Conservation (phyloP, 2,329 filamentous ascomycete species). For the Hymenoscyphus fructigenus region DNA sequence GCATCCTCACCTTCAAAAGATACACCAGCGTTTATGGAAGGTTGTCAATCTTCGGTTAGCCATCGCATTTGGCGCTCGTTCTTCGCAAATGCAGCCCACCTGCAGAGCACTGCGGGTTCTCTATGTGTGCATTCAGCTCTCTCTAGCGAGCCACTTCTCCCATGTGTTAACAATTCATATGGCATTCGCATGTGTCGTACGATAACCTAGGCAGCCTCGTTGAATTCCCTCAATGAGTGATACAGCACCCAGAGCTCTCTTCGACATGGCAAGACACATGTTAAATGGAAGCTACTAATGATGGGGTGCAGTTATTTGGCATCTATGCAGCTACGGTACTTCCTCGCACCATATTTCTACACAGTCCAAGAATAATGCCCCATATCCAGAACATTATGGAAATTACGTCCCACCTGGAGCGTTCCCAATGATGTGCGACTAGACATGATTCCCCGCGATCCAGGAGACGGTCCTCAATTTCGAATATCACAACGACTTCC, state of each 20-base stretch:
- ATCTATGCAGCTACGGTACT: background rate
- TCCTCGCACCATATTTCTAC: background rate
- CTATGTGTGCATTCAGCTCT: background rate
- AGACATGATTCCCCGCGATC: background rate
- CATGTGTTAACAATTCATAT: background rate
- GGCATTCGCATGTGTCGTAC: background rate
- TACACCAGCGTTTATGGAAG: no score
- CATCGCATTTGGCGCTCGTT: no score
- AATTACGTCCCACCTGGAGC: background rate
- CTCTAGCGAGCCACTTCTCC: background rate
- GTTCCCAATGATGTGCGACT: background rate
- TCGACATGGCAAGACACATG: background rate
- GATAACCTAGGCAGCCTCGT: constrained; percentile 1
- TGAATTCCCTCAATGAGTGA: background rate
- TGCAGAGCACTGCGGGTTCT: background rate
- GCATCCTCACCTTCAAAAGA: no score
- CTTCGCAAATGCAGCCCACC: no score
- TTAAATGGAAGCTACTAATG: background rate
- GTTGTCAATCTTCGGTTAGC: no score
- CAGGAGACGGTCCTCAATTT: background rate
- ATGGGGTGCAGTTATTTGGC: background rate
- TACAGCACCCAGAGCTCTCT: background rate
- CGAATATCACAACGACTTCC: background rate
- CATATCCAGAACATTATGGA: background rate
- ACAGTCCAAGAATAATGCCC: background rate